Conservation (phyloP, 1,284 basidiomycete species). For the Cutaneotrichosporon mucoides region DNA sequence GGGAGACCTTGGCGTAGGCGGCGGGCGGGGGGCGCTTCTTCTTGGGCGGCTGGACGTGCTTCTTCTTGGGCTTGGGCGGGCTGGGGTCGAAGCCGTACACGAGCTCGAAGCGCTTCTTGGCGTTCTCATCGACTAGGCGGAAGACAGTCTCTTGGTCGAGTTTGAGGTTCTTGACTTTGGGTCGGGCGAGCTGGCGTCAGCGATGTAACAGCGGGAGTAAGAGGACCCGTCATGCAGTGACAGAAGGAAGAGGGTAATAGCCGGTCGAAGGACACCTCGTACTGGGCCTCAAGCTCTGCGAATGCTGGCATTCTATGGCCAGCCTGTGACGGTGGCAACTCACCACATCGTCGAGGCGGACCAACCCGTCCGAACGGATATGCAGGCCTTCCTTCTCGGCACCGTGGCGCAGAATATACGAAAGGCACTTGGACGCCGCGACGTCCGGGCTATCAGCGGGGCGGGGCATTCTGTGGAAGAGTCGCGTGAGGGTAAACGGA, state of each 20-base stretch:
- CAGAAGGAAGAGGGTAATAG: not conserved
- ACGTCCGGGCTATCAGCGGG: constrained; percentile 51
- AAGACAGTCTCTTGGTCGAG: constrained; percentile 61
- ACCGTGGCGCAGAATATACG: constrained; percentile 80
- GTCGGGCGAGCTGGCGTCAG: constrained; percentile 54
- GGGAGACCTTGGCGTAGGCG: not conserved
- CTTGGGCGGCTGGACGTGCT: constrained; percentile 14
- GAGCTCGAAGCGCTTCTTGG: constrained; percentile 73
- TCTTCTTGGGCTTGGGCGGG: constrained; percentile 34
- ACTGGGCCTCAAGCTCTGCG: not conserved
- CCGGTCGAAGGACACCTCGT: not conserved
- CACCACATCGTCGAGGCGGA: constrained; percentile 69
- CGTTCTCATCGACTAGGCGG: constrained; percentile 67
- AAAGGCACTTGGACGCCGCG: constrained; percentile 68
- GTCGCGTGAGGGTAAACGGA: too few species aligned
- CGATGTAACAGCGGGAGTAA: not conserved
- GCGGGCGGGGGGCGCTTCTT: constrained; percentile 13
- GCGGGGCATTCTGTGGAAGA: constrained; percentile 32
- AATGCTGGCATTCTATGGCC: not conserved
- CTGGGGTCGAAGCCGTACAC: constrained; percentile 56
- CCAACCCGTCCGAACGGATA: constrained; percentile 75
- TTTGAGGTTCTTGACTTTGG: constrained; percentile 52
- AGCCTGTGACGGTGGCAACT: constrained; percentile 36
- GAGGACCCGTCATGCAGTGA: not conserved
- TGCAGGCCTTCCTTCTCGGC: constrained; percentile 67